Base-by-base conservation (phyloP, 257 asterid species). In the Mitragyna speciosa region DNA sequence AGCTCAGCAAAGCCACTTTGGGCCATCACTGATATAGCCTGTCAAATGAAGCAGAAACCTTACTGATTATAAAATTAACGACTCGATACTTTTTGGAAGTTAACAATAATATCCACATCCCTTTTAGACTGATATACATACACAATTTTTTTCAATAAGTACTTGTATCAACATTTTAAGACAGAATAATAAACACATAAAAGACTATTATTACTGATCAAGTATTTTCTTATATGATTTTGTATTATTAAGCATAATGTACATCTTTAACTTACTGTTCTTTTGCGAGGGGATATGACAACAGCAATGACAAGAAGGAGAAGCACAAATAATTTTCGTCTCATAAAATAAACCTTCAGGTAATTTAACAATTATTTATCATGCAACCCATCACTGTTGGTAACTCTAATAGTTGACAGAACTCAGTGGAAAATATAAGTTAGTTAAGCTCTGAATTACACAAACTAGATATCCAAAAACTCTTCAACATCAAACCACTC, bases 11-110 rank as follows among this genome's bases (percentile, higher is more conserved):
- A 88, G 33, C 99, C 98, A 69, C 94, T 88, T 84, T 92, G 91
- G 75, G 97, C 98, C 99, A 96, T 96, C 79, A 92, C 90, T 7
- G 97, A 94, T 79, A 94, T 96, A 59, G 99, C 98, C 99, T 95
- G 94, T 56, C 67, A 54, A 47, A 54, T 36, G 61, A 56, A 79
- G 61, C 76, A 33, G 16, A 61, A 69, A 24, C 16, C n/a, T 26
- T 2, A 10, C 6, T 14, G n/a, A 30, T 59, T 48, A 15, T 28
- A 30, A 22, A 70, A 31, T 39, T 26, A 54, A 54, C 26, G n/a
- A 17, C 6, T 22, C 11, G 12, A 22, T 45, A 24, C 8, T 47
- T 28, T 16, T 64, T 15, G 0, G 2, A 66, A 30, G 71, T 66
- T 66, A 24, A 66, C 9, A 47, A 4, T 12, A 71, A 47, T 39